A percentile compares a stretch with the other conserved stretches of the same genome.
These are phyloP conservation scores for Rhipidocladum racemiflorum DNA, from an alignment of 176 grass and related monocot genomes.

Conservation along the genomic window DNA sequence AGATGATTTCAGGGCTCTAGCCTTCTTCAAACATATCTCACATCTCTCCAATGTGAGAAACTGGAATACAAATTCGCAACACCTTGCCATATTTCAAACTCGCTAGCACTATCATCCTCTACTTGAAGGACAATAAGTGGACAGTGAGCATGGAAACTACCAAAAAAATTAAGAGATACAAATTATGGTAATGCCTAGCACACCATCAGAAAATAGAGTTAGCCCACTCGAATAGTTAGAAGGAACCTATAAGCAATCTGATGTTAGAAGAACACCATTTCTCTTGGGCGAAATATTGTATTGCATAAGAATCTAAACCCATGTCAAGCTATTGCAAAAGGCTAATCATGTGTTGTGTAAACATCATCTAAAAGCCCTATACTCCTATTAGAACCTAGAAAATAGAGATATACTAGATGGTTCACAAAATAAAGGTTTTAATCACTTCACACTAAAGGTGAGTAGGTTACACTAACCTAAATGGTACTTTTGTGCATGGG, in stretches of 20 bases:
- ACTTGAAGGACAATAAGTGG: background rate
- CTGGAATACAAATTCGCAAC: constrained; percentile 83
- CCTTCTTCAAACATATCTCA: constrained; percentile 93
- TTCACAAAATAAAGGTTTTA: background rate
- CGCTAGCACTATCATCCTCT: constrained; percentile 45
- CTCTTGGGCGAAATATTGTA: background rate
- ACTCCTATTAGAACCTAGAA: background rate
- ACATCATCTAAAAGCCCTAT: background rate
- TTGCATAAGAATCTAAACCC: background rate
- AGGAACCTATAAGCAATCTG: background rate
- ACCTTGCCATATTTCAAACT: constrained; percentile 96
- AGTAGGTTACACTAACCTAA: background rate
- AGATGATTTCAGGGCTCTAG: constrained; percentile 60
- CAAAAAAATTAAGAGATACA: background rate
- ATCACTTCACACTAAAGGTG: background rate
- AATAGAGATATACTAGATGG: background rate
- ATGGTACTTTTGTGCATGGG: background rate
- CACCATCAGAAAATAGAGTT: background rate
- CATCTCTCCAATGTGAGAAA: constrained; percentile 68
- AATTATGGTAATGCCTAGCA: background rate
- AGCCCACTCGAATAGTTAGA: background rate
- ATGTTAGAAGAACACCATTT: background rate
- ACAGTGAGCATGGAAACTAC: background rate
- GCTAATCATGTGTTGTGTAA: background rate
- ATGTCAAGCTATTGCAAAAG: background rate